phyloP scores from a whole-genome alignment of 2,329 filamentous ascomycete genomes.

The Neurospora crassa region DNA sequence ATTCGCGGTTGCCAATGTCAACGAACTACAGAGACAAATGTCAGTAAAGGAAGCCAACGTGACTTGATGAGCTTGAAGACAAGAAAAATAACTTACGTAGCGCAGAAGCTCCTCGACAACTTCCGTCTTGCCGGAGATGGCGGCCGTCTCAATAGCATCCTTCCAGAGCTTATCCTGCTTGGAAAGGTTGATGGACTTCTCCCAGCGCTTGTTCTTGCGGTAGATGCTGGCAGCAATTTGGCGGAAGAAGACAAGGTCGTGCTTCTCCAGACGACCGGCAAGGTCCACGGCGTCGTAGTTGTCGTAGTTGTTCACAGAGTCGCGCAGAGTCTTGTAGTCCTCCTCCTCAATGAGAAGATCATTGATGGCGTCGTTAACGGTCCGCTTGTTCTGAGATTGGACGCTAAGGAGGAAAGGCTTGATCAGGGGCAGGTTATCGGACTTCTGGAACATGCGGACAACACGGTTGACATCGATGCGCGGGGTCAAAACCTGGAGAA shows the following conservation, averaged over 20 bases:
- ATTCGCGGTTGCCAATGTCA: constrained; percentile 96
- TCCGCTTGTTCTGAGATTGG: constrained; percentile 93
- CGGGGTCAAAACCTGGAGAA: constrained; percentile 82
- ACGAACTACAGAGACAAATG: constrained; percentile 60
- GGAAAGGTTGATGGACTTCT: constrained; percentile 93
- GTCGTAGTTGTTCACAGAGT: constrained; percentile 97
- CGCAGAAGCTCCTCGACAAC: constrained; percentile 92
- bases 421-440: constrained; percentile 94
- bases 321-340: constrained; percentile 95
- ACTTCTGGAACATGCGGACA: constrained; percentile 98
- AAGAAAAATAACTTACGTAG: constrained; percentile 63
- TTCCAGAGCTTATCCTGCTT: constrained; percentile 99
- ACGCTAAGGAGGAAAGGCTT: constrained; percentile 98
- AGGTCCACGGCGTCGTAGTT: constrained; percentile 96
- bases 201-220: constrained; percentile 99
- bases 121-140: constrained; percentile 80
- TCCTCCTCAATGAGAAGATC: constrained; percentile 97
- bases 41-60: constrained; percentile 23
- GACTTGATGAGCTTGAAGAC: background rate
- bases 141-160: constrained; percentile 96
- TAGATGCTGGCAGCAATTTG: constrained; percentile 98
- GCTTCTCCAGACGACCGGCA: constrained; percentile 87
- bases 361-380: constrained; percentile 96
- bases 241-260: constrained; percentile 97
- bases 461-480: constrained; percentile 97